phyloP scores from a whole-genome alignment of 2,329 filamentous ascomycete genomes.

The Colletotrichum sp. region DNA sequence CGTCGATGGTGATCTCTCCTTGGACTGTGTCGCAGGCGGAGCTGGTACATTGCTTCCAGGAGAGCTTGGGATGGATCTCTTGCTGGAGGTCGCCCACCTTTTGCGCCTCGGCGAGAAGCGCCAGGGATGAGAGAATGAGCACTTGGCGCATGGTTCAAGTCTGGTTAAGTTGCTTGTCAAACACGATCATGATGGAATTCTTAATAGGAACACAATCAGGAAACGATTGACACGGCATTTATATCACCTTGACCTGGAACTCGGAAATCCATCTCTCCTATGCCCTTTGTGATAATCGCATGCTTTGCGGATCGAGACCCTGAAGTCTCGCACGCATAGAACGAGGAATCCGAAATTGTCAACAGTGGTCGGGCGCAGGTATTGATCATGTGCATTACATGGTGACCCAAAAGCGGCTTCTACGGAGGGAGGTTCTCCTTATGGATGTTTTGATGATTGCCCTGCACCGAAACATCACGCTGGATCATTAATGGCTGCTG shows the following conservation, averaged over 20 bases:
- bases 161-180: not conserved
- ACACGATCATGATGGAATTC: no score
- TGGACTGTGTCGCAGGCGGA: not conserved
- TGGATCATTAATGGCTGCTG: not conserved
- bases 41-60: slow-evolving; percentile 8
- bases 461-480: not conserved
- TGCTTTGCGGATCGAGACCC: accelerated
- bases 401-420: not conserved
- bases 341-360: accelerated
- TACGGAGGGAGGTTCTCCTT: not conserved
- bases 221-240: no score
- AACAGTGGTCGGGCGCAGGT: not conserved
- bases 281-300: accelerated
- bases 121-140: not conserved
- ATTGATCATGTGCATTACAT: not conserved
- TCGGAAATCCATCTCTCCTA: not conserved
- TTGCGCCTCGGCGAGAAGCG: not conserved
- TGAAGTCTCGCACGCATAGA: accelerated
- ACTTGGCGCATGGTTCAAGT: not conserved
- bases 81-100: not conserved
- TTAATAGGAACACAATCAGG: no score
- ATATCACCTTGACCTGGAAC: no score
- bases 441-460: not conserved
- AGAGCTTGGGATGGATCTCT: slow-evolving; percentile 4
- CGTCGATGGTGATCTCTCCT: slow-evolving; percentile 4